phyloP scores from a whole-genome alignment of 192 early-diverging fungal genomes.

The Diversispora epigaea region DNA sequence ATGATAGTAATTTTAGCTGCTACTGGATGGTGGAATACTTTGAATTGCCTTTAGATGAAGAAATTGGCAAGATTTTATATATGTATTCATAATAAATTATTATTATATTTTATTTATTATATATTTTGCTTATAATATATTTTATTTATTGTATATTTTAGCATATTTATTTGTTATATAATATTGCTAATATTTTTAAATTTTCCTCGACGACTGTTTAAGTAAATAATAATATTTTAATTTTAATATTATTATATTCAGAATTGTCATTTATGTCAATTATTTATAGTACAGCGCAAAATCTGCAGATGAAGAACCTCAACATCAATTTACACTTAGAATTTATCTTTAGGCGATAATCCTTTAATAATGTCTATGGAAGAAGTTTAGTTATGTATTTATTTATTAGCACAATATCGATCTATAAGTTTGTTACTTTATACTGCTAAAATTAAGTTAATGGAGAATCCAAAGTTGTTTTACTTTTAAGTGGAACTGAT shows the following conservation, averaged over 20 bases:
- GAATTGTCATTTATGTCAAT: background rate
- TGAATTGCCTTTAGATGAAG: slow-evolving; percentile 15
- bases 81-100: too few species aligned
- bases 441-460: background rate
- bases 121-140: too few species aligned
- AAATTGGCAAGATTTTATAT: too few species aligned
- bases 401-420: slow-evolving; percentile 9
- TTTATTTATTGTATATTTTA: too few species aligned
- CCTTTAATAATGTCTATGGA: background rate
- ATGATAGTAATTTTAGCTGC: slow-evolving; percentile 1
- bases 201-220: slow-evolving; percentile 18
- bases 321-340: slow-evolving; percentile 11
- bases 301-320: background rate
- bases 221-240: background rate
- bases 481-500: slow-evolving; percentile 27
- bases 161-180: background rate
- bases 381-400: slow-evolving; percentile 14
- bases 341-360: slow-evolving; percentile 22
- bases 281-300: background rate
- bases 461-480: background rate
- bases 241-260: slow-evolving; percentile 2
- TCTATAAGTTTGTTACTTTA: background rate
- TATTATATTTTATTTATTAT: background rate
- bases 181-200: background rate
- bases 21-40: slow-evolving; percentile 20